Conservation (phyloP, 2,329 filamentous ascomycete genomes). For the Diaporthe destruens region DNA sequence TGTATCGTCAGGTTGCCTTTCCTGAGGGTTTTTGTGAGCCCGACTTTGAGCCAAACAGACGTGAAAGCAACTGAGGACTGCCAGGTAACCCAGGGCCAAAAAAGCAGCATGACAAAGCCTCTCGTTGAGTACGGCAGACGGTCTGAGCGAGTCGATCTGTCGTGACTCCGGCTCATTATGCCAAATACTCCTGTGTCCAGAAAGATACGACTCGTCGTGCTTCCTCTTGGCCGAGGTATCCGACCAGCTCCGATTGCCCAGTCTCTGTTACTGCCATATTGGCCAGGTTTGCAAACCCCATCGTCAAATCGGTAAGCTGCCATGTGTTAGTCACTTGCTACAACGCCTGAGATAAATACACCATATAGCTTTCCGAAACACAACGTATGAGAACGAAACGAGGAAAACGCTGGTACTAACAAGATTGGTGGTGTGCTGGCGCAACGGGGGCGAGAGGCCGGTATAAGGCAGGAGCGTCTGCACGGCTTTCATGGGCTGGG, state of each 20-base stretch:
- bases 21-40: neutral
- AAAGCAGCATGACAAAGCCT: neutral
- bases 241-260: constrained; percentile 45
- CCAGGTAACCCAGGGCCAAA: neutral
- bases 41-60: neutral
- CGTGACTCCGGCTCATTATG: neutral
- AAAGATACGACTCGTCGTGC: constrained; percentile 44
- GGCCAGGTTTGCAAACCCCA: constrained; percentile 49
- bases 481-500: constrained; percentile 28
- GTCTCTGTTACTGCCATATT: constrained; percentile 44
- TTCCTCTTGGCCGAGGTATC: constrained; percentile 48
- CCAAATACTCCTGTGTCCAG: constrained; percentile 40
- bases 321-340: neutral
- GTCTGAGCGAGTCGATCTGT: neutral
- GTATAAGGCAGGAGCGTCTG: constrained; percentile 52
- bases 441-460: constrained; percentile 46
- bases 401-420: neutral
- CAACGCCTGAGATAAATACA: neutral
- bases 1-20: neutral
- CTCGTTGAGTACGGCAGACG: neutral
- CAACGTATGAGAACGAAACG: neutral
- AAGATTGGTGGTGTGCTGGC: constrained; percentile 49
- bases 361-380: neutral
- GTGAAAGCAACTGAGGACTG: neutral
- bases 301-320: constrained; percentile 49